Conservation (phyloP, 345 rosid species). For the Lenwebbia sp. region DNA sequence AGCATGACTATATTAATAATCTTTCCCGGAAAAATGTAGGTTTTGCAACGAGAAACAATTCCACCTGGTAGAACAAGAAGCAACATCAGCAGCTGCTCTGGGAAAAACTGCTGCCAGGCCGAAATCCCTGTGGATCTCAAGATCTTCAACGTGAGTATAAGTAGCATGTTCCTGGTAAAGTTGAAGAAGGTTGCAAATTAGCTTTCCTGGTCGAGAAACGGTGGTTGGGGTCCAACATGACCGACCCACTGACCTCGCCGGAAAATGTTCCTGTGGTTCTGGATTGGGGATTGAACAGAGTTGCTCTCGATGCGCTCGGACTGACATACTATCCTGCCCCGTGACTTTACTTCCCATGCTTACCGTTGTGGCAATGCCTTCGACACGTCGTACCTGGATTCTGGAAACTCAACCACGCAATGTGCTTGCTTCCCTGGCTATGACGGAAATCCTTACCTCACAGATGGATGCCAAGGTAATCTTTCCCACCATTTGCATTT, state of each 20-base stretch:
- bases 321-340: too few relatives aligned
- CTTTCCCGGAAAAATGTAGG: too few relatives aligned
- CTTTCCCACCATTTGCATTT: neutral
- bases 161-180: too few relatives aligned
- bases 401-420: too few relatives aligned
- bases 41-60: too few relatives aligned
- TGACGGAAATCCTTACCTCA: neutral
- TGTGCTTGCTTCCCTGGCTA: neutral
- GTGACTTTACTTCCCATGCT: too few relatives aligned
- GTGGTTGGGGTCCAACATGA: too few relatives aligned
- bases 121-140: neutral
- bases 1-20: too few relatives aligned
- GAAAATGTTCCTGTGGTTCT: neutral
- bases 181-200: neutral
- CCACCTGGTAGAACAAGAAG: neutral
- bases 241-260: too few relatives aligned
- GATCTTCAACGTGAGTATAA: neutral
- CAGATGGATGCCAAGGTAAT: neutral
- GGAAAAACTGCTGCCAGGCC: neutral
- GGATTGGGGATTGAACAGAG: neutral
- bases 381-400: too few relatives aligned
- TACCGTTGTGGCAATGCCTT: too few relatives aligned
- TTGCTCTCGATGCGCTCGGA: neutral
- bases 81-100: neutral
- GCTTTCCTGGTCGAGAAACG: neutral